Evolutionary conservation across 257 asterid genomes (phyloP).

Genomic region (Nicotiana undulata): DNA sequence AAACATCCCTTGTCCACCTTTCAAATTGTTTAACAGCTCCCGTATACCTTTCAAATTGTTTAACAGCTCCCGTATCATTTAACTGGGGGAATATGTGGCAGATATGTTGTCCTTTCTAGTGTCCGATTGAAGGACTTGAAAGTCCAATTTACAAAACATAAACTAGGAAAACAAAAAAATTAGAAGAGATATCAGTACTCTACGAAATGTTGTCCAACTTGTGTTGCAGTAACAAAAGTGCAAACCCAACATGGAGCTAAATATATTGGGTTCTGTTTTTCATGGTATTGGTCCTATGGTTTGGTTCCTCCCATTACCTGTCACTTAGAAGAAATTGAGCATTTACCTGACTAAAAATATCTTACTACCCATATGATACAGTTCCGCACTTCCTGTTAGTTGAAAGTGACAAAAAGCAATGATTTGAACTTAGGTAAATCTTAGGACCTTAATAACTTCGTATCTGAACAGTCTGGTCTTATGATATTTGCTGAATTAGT

Average conservation of each 20-base stretch:
- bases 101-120: neutral
- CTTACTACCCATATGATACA: neutral
- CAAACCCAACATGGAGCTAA: neutral
- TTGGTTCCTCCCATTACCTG: neutral
- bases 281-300: neutral
- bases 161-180: neutral
- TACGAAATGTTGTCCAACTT: neutral
- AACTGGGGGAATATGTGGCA: neutral
- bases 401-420: neutral
- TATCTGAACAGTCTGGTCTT: constrained; percentile 3
- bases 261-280: neutral
- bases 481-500: neutral
- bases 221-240: neutral
- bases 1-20: neutral
- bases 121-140: neutral
- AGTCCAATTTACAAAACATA: neutral
- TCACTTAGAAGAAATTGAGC: neutral
- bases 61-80: neutral
- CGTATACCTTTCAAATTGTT: neutral
- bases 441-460: neutral
- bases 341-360: neutral
- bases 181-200: neutral
- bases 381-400: neutral
- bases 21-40: neutral
- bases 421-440: neutral